Conservation (phyloP, 2,329 filamentous ascomycete species). For the Rhinocladiella similis region DNA sequence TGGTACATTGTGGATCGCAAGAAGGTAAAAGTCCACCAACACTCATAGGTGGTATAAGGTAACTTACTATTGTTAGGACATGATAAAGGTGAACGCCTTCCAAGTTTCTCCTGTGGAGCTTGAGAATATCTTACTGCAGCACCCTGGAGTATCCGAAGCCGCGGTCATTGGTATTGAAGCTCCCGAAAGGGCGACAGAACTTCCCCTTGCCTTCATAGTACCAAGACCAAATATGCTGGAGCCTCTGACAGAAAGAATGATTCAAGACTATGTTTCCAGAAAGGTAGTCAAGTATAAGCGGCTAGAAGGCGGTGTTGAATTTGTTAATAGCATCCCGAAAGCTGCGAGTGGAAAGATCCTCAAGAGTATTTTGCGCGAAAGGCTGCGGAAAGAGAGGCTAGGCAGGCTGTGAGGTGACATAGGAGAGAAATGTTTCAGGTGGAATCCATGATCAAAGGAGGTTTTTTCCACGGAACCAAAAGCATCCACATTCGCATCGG, state of each 20-base stretch:
- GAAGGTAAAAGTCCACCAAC: conserved; percentile 42
- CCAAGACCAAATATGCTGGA: conserved; percentile 22
- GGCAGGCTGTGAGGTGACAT: too few relatives aligned
- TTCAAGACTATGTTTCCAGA: too few relatives aligned
- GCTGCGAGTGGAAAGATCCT: conserved; percentile 48
- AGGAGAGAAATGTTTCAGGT: too few relatives aligned
- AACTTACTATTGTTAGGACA: too few relatives aligned
- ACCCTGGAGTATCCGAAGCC: conserved; percentile 45
- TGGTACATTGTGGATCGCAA: conserved; percentile 68
- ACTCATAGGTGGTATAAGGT: too few relatives aligned
- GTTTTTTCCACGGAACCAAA: too few relatives aligned
- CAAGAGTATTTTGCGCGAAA: too few relatives aligned
- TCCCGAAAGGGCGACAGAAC: conserved; percentile 36
- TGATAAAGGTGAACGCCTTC: conserved; percentile 54
- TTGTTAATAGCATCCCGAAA: conserved; percentile 51
- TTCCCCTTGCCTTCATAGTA: conserved; percentile 45
- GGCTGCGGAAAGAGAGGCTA: too few relatives aligned
- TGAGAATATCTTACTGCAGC: conserved; percentile 45
- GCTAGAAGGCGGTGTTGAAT: conserved; percentile 45
- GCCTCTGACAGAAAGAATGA: conserved; percentile 35
- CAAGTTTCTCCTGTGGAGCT: conserved; percentile 50
- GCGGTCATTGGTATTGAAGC: conserved; percentile 45
- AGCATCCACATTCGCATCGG: too few relatives aligned
- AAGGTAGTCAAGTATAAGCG: conserved; percentile 34
- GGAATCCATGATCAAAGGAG: too few relatives aligned